A percentile compares a stretch with the other conserved stretches of the same genome.
These are phyloP conservation scores for Spathaspora sp. DNA, from an alignment of 1,139 yeast species.

Conservation along the genomic window DNA sequence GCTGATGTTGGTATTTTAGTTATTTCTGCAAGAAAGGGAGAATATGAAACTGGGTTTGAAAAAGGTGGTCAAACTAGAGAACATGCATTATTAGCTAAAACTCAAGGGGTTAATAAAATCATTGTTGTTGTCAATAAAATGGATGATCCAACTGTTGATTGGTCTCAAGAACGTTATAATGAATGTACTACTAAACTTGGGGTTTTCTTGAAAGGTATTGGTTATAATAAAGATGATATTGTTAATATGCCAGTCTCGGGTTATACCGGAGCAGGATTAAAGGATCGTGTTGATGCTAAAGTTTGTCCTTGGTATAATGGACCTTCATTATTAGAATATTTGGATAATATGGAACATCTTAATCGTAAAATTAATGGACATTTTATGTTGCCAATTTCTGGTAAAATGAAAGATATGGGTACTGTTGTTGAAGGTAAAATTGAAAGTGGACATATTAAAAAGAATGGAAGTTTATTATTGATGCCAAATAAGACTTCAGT, in stretches of 20 bases:
- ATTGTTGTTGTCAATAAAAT: slow-evolving; percentile 95
- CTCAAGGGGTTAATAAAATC: slow-evolving; percentile 94
- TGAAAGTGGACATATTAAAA: slow-evolving; percentile 90
- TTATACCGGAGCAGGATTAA: slow-evolving; percentile 94
- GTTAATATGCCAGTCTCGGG: slow-evolving; percentile 97
- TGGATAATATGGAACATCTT: slow-evolving; percentile 78
- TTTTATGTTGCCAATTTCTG: slow-evolving; percentile 93
- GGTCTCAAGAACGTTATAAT: slow-evolving; percentile 96
- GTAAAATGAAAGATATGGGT: slow-evolving; percentile 96
- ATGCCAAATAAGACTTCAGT: slow-evolving; percentile 90
- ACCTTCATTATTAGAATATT: slow-evolving; percentile 85
- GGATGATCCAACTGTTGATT: slow-evolving; percentile 96
- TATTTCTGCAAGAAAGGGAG: slow-evolving; percentile 98
- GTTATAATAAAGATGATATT: slow-evolving; percentile 84
- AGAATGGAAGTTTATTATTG: slow-evolving; percentile 69
- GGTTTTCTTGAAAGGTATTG: slow-evolving; percentile 81
- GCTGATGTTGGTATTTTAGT: slow-evolving; percentile 97
- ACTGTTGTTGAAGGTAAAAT: slow-evolving; percentile 97
- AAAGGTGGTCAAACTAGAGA: slow-evolving; percentile 99
- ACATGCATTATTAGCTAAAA: slow-evolving; percentile 95
- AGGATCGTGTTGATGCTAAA: slow-evolving; percentile 70
- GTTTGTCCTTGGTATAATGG: slow-evolving; percentile 94
- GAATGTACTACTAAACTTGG: slow-evolving; percentile 88
- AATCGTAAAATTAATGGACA: slow-evolving; percentile 91
- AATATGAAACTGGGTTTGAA: slow-evolving; percentile 98